phyloP scores from a whole-genome alignment of 163 green algal species.

The Chloroidium sp. region DNA sequence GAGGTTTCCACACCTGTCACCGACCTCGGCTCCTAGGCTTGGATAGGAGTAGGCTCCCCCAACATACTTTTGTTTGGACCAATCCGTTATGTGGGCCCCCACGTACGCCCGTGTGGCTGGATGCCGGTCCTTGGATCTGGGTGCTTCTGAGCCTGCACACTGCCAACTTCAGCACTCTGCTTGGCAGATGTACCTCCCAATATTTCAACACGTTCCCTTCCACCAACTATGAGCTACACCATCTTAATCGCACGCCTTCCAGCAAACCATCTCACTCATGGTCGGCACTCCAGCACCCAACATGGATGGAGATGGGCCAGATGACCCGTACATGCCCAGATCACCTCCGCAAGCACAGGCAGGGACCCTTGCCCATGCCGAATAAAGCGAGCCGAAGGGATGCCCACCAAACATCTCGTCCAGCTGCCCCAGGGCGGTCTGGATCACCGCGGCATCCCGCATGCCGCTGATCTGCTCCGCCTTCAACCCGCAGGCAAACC shows the following conservation, averaged over 20 bases:
- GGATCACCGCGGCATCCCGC: slow-evolving; percentile 16
- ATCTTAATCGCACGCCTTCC: no score
- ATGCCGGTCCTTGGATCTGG: slow-evolving; percentile 1
- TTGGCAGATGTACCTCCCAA: no score
- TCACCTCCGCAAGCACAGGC: no score
- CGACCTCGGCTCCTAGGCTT: slow-evolving; percentile 19
- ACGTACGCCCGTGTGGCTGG: slow-evolving; percentile 42
- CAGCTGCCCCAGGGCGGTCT: slow-evolving; percentile 43
- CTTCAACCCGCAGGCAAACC: slow-evolving; percentile 34
- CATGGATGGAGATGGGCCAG: no score
- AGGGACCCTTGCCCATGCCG: no score
- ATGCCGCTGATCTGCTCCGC: slow-evolving; percentile 34
- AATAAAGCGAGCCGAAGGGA: neutral
- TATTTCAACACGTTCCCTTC: no score
- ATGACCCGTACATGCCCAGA: no score
- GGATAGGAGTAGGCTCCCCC: slow-evolving; percentile 52
- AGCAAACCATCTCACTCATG: no score
- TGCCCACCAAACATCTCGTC: slow-evolving; percentile 47
- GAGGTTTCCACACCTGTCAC: slow-evolving; percentile 10
- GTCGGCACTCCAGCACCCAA: no score
- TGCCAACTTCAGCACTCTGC: no score
- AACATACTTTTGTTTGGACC: slow-evolving; percentile 38
- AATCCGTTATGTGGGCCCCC: slow-evolving; percentile 46
- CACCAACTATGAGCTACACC: no score
- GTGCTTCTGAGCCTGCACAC: no score